phyloP scores from a whole-genome alignment of 2,329 filamentous ascomycete genomes.

The Alternaria postmessia region DNA sequence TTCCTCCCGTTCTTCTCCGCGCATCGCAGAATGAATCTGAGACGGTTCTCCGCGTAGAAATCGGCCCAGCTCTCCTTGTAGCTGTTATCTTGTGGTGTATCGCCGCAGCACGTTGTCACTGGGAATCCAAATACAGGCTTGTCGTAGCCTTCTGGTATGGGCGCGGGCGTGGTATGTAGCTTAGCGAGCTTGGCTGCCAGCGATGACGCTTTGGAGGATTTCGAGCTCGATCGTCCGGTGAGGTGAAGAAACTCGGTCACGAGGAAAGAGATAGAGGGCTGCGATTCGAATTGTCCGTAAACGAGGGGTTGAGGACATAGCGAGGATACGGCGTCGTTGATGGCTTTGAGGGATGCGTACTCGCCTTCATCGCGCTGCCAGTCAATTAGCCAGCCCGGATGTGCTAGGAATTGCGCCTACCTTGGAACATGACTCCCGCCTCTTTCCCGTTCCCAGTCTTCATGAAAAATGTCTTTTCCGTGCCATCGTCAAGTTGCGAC shows the following conservation, averaged over 20 bases:
- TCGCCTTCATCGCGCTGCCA: slow-evolving; percentile 66
- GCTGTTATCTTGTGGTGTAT: slow-evolving; percentile 80
- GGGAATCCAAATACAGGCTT: slow-evolving; percentile 82
- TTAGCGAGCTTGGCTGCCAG: slow-evolving; percentile 80
- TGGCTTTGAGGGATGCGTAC: slow-evolving; percentile 82
- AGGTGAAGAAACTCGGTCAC: slow-evolving; percentile 82
- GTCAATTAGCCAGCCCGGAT: slow-evolving; percentile 3
- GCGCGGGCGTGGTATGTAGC: slow-evolving; percentile 79
- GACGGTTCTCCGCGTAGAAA: slow-evolving; percentile 81
- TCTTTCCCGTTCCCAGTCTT: slow-evolving; percentile 71
- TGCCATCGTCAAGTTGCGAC: slow-evolving; percentile 57
- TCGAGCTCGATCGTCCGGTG: slow-evolving; percentile 34
- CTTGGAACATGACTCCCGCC: slow-evolving; percentile 74
- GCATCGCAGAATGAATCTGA: slow-evolving; percentile 69
- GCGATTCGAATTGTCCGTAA: slow-evolving; percentile 66
- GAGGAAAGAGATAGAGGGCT: slow-evolving; percentile 61
- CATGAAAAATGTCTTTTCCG: slow-evolving; percentile 70
- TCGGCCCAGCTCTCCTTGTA: slow-evolving; percentile 80
- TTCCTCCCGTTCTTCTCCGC: slow-evolving; percentile 68
- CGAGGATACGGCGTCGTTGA: slow-evolving; percentile 73
- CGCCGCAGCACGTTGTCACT: slow-evolving; percentile 83
- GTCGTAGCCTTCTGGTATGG: slow-evolving; percentile 66
- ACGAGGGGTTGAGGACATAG: slow-evolving; percentile 80
- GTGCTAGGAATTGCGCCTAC: slow-evolving; percentile 45
- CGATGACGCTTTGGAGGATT: slow-evolving; percentile 51